Evolutionary conservation across 225 moss, liverwort and hornwort genomes (phyloP), one percentile per base, ranked within the genome.

Genomic region (Climacium dendroides): DNA sequence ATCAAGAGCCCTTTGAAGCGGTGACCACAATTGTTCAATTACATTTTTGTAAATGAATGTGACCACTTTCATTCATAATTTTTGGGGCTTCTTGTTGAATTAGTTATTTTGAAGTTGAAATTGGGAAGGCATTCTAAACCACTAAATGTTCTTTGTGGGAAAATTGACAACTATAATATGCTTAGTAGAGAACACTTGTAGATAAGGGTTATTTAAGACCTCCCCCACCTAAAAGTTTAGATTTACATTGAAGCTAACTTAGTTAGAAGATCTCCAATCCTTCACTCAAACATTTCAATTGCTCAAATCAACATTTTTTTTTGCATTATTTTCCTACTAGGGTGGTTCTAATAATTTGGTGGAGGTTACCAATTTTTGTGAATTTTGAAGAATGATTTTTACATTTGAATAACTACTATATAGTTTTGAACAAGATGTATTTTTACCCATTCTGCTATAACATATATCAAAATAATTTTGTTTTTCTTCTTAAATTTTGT

Each of bases 321-420:
- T 45, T 5, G 10, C 45, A 72, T 45, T 72, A 2, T 72, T 18
- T 72, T 29, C 10, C 10, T 45, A 6, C 2, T 43, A 17, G 1
- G 3, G 6, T 45, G 10, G 2, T 29, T 72, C 6, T 10, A 72
- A 17, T 6, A 45, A 72, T 45, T 45, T 45, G 5, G 6, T 29
- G 0, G 10, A 17, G 3, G 16, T 17, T 17, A 29, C 17, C 2
- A 45, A 45, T 10, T 45, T 3, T 17, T 29, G 45, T 2, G 29
- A 45, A 28, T 17, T 45, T 45, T 72, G 16, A 72, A 45, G 10
- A 71, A 43, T 26, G 2, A 18, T 43, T 18, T 45, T 29, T 2
- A 11, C 2, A 47, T 47, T 47, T 29, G 4, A 1, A 0, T 26
- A 72, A 10, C 0, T 17, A 0, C 16, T 29, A 17, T 29, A 41